phyloP scores from a whole-genome alignment of 2,329 filamentous ascomycete species.

The Chrysoporthe austroafricana region DNA sequence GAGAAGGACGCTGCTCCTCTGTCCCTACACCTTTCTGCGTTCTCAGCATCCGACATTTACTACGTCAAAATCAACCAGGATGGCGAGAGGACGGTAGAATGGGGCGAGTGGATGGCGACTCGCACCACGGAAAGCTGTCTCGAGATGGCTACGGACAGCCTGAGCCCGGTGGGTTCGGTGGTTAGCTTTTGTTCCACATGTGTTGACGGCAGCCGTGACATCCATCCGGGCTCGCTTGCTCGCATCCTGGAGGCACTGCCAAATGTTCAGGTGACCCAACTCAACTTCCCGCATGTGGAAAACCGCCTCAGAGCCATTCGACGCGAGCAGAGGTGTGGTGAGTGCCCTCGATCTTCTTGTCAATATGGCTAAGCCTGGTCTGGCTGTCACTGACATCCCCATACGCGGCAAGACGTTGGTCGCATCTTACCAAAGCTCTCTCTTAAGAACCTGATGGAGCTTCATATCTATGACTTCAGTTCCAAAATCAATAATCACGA shows the following conservation, averaged over 20 bases:
- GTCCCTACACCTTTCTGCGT: background rate
- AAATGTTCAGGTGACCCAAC: background rate
- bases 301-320: background rate
- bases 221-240: background rate
- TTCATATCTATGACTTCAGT: background rate
- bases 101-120: background rate
- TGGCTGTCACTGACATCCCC: background rate
- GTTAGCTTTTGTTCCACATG: background rate
- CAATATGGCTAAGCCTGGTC: background rate
- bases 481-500: background rate
- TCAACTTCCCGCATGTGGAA: background rate
- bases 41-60: background rate
- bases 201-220: background rate
- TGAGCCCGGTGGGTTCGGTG: background rate
- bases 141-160: background rate
- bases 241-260: background rate
- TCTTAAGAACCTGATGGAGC: background rate
- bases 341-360: background rate
- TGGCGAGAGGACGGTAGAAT: background rate
- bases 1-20: background rate
- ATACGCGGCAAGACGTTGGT: background rate
- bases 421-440: background rate
- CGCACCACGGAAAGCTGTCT: background rate
- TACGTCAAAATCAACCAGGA: too few species aligned
- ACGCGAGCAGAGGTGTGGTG: slow-evolving; percentile 1